Evolutionary conservation across 306 rosid species (phyloP), one percentile per base, ranked within the genome.

Genomic region (Fagus sylvatica): DNA sequence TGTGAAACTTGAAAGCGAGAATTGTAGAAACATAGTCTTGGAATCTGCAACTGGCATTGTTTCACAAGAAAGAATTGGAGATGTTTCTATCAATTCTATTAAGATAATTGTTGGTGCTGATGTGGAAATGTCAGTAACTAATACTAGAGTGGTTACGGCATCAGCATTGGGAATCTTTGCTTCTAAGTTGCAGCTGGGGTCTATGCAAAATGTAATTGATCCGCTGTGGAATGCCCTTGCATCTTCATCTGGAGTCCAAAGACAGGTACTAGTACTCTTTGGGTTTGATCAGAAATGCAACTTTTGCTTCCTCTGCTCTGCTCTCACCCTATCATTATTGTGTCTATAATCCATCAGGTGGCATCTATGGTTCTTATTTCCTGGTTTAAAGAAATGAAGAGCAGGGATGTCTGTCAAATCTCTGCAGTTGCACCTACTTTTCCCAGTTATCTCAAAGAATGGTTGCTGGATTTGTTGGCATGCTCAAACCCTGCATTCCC

Each of bases 91-190:
- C 81, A 87, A 51, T 86, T 84, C 91, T 28, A 78, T 88, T 48
- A 91, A 92, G 85, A 91, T 95, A 78, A 88, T 95, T 78, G 97
- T 92, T 67, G 98, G 98, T 66, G 93, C 95, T 72, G 98, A 95
- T 76, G 79, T 81, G 57, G 98, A 92, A 81, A 74, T 88, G 30
- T 91, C 97, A 37, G 93, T 95, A 60, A 95, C 97, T 85, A 88
- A 61, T 77, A 92, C 98, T 28, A 86, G 98, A 81, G 98, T 92
- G 78, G 93, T 91, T 74, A 91, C 98, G 6, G 97, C 98, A 7
- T 81, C 90, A 67, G 97, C 98, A 40, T 77, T 95, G 88, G 98
- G 98, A 70, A 83, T 80, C 75, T 92, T 91, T 53, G 96, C 95
- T 64, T 88, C 96, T 78, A 92, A 86, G 83, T 77, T 95, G 78